Conservation (phyloP, 352 stramenopile species). For the Phytophthora ramorum region DNA sequence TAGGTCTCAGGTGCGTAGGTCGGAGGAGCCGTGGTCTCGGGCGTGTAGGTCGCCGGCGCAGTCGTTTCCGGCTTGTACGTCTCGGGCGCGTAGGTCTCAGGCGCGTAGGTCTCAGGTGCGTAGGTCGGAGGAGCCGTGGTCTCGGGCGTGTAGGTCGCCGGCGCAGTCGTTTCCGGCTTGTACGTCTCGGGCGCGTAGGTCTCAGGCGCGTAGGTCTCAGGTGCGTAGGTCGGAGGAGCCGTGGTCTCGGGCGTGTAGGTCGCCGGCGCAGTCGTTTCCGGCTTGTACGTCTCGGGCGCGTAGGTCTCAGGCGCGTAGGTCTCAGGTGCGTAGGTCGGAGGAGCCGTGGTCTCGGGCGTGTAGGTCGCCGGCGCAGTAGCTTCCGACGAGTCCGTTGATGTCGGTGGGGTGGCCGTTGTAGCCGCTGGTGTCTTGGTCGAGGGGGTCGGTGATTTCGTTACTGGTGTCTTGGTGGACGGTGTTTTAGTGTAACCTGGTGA, state of each 20-base stretch:
- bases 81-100: constrained; percentile 7
- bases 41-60: not conserved
- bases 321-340: constrained; percentile 4
- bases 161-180: constrained; percentile 4
- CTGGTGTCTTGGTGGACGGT: constrained; percentile 9
- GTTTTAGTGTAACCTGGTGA: constrained; percentile 20
- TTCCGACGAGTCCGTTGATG: not conserved
- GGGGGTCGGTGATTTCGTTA: too few relatives aligned
- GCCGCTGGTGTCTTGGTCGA: constrained; percentile 3
- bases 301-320: too few relatives aligned
- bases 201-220: too few relatives aligned
- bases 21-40: not conserved
- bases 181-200: not conserved
- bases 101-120: constrained; percentile 1
- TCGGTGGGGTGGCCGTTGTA: constrained; percentile 2
- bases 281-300: constrained; percentile 2
- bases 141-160: constrained; percentile 8
- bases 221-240: constrained; percentile 2
- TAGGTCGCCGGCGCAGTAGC: not conserved
- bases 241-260: constrained; percentile 3
- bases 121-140: constrained; percentile 6
- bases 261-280: not conserved
- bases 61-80: not conserved
- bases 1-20: constrained; percentile 7
- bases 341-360: constrained; percentile 4